These are phyloP conservation scores for Globisporangium spinosum DNA, from an alignment of 352 stramenopile species.

Conservation along the genomic window DNA sequence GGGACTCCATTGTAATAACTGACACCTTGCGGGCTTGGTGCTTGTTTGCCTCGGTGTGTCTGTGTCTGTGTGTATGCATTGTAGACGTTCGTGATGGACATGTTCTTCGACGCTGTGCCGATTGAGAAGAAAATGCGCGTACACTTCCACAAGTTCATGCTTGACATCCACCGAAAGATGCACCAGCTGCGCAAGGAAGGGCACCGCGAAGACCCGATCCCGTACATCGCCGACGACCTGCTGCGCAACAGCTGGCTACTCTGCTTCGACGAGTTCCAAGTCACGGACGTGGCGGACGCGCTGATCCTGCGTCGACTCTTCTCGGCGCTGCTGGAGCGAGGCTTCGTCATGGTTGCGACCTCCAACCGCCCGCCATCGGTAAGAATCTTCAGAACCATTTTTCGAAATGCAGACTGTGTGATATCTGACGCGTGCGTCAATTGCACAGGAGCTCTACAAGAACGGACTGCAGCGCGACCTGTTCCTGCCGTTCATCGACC, in stretches of 20 bases:
- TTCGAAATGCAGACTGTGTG: not conserved
- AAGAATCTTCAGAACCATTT: not conserved
- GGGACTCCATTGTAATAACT: not conserved
- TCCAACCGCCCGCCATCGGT: slow-evolving; percentile 90
- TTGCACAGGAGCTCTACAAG: slow-evolving; percentile 90
- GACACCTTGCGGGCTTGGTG: not conserved
- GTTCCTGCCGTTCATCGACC: slow-evolving; percentile 96
- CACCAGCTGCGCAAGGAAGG: slow-evolving; percentile 90
- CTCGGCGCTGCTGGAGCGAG: slow-evolving; percentile 81
- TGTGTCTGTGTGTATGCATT: not conserved
- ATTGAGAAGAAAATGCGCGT: slow-evolving; percentile 83
- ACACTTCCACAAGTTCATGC: slow-evolving; percentile 98
- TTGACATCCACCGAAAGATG: slow-evolving; percentile 94
- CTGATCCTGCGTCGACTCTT: slow-evolving; percentile 95
- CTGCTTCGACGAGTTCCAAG: slow-evolving; percentile 98
- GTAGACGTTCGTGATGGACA: slow-evolving; percentile 96
- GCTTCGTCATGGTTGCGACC: slow-evolving; percentile 95
- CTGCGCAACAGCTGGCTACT: slow-evolving; percentile 88
- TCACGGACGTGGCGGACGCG: slow-evolving; percentile 96
- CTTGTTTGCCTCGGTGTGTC: not conserved
- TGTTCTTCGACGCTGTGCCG: slow-evolving; percentile 90
- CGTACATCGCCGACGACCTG: slow-evolving; percentile 85
- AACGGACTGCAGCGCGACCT: slow-evolving; percentile 94
- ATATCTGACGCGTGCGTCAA: not conserved
- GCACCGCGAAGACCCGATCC: slow-evolving; percentile 71